Percentiles rank a stretch among this genome's conserved stretches.
Evolutionary conservation across 129 eudicot species (phyloP).

Genomic region (Flaveria linearis): DNA sequence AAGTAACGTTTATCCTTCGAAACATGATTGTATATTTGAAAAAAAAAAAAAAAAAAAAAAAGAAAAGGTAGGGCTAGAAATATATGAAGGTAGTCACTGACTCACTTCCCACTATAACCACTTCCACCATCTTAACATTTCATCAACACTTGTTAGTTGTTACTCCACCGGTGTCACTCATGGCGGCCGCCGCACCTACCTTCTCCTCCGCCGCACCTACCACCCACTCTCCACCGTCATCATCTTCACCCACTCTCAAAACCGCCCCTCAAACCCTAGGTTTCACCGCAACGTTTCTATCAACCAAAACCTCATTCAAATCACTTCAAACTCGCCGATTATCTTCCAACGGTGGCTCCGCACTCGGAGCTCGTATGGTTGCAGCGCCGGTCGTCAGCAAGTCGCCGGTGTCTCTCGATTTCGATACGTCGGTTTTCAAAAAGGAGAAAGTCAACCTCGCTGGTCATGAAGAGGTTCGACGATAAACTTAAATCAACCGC

Average conservation of each 20-base stretch:
- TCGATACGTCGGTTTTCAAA: constrained; percentile 62
- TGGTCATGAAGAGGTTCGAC: constrained; percentile 67
- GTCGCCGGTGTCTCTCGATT: constrained; percentile 51
- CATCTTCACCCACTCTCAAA: constrained; percentile 2
- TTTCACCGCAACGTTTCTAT: constrained; percentile 13
- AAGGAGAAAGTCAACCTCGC: constrained; percentile 69
- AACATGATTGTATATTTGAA: too few relatives aligned
- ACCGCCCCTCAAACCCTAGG: constrained; percentile 21
- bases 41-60: too few relatives aligned
- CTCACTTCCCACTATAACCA: background rate
- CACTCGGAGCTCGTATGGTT: constrained; percentile 58
- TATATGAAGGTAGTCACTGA: background rate
- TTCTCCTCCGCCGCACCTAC: constrained; percentile 26
- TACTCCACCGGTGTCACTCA: background rate
- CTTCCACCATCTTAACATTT: background rate
- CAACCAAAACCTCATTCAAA: constrained; percentile 26
- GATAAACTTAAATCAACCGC: too few relatives aligned
- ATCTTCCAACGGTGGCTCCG: constrained; percentile 19
- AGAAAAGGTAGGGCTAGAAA: background rate
- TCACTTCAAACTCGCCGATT: constrained; percentile 1
- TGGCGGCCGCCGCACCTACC: constrained; percentile 38
- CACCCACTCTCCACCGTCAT: constrained; percentile 15
- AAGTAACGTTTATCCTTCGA: too few relatives aligned
- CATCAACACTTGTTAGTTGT: background rate
- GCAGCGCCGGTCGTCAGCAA: constrained; percentile 41